Evolutionary conservation across 305 asterid genomes (phyloP), one percentile per base, ranked within the genome.

Genomic region (Rubia peregrina): DNA sequence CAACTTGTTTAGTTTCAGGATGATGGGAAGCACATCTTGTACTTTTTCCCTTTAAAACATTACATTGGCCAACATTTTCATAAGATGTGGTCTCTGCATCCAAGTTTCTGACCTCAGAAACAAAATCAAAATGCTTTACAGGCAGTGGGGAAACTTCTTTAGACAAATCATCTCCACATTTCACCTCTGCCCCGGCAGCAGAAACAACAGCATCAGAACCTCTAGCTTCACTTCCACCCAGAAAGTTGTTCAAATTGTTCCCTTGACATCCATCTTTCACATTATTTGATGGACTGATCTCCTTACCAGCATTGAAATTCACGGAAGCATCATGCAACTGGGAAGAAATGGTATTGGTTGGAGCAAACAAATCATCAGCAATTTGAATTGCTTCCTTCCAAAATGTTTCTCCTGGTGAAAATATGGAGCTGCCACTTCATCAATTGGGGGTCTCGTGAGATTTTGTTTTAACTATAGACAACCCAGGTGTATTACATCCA

Each of bases 351-450:
- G 75, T 79, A 72, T 71, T 86, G 75, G 70, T 73, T 69, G 89
- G 84, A 76, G 78, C 84, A 80, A 78, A 69, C 77, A 91, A 75
- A 72, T 91, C 95, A 83, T 94, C 99, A 74, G 95, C 99, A 76
- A 91, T 89, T 76, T 80, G 77, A 77, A 94, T 89, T 73, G 94
- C 99, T 84, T 94, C 98, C 75, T 90, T 86, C 99, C 99, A 94
- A 79, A 94, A 94, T 71, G 88, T 81, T 80, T 94, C 99, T 77
- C 99, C 99, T 33, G 99, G 99, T 66, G 99, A 94, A 79, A 91
- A 88, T 51, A 81, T 76, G 68, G 95, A 94, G 84, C 93, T 88
- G 74, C 96, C 90, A 61, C 87, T 74, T 71, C 80, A 67, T 64
- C 96, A 88, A 71, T 80, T 80, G 74, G 97, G 99, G 74, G 98